Evolutionary conservation across 1,284 basidiomycete species (phyloP).

Genomic region (Ustilago esculenta): DNA sequence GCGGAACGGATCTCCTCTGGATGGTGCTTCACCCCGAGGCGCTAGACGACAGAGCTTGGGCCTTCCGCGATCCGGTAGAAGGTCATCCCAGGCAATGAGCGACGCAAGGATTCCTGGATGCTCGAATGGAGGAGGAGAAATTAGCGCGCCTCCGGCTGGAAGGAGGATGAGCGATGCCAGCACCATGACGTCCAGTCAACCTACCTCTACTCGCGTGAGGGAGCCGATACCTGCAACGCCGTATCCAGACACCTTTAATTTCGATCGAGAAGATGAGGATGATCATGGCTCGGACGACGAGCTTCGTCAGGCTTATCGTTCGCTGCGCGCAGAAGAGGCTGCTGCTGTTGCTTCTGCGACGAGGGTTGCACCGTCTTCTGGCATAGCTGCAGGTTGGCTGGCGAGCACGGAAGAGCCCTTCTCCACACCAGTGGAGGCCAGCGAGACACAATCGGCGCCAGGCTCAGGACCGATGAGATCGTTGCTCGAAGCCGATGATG

Average conservation of each 20-base stretch:
- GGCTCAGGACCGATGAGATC: background rate
- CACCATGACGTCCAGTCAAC: background rate
- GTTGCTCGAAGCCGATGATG: slow-evolving; percentile 34
- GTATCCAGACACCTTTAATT: background rate
- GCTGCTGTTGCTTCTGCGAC: background rate
- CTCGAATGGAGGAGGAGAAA: background rate
- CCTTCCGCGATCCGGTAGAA: slow-evolving; percentile 1
- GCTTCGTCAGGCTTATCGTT: slow-evolving; percentile 28
- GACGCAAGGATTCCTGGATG: background rate
- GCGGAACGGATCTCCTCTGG: background rate
- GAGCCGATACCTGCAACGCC: background rate
- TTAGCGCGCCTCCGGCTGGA: background rate
- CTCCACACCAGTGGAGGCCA: background rate
- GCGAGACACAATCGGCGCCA: background rate
- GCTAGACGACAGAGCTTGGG: slow-evolving; percentile 25
- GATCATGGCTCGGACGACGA: slow-evolving; percentile 33
- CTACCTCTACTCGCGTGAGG: background rate
- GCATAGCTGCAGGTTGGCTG: background rate
- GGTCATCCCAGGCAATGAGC: slow-evolving; percentile 2
- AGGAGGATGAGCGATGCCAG: slow-evolving; percentile 10
- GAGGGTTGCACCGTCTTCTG: background rate
- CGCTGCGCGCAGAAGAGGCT: slow-evolving; percentile 23
- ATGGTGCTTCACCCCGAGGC: slow-evolving; percentile 1
- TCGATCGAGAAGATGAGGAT: slow-evolving; percentile 10
- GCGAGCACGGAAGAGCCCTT: background rate